Percentiles rank a stretch among this genome's conserved stretches.
Evolutionary conservation across 2,329 filamentous ascomycete species (phyloP).

Genomic region (Periconia sp.): DNA sequence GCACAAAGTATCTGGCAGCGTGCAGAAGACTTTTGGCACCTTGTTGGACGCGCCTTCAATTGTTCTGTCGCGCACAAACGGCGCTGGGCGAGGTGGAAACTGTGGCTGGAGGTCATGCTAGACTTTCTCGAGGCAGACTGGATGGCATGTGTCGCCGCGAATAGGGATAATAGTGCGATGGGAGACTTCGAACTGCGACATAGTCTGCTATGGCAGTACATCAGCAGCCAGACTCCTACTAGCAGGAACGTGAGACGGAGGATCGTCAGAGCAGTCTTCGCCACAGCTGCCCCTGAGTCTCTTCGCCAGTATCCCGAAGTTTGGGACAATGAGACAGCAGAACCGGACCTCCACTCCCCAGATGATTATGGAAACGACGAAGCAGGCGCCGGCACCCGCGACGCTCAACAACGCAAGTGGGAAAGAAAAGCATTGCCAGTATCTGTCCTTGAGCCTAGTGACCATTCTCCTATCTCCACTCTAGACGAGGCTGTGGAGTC

Average conservation of each 20-base stretch:
- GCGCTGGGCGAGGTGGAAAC: constrained; percentile 81
- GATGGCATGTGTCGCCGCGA: constrained; percentile 56
- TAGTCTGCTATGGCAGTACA: constrained; percentile 68
- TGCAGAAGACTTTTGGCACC: constrained; percentile 88
- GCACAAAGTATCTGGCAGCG: constrained; percentile 72
- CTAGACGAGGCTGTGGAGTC: constrained; percentile 23
- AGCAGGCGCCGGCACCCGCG: constrained; percentile 30
- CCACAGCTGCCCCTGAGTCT: constrained; percentile 63
- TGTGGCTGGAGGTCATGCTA: constrained; percentile 81
- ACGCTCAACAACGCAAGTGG: too few species aligned
- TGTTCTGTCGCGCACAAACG: constrained; percentile 76
- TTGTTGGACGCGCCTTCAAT: constrained; percentile 91
- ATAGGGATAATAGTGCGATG: constrained; percentile 17
- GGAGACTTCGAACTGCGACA: constrained; percentile 48
- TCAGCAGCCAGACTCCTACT: constrained; percentile 48
- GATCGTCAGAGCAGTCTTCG: constrained; percentile 71
- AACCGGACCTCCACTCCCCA: constrained; percentile 58
- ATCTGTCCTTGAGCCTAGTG: too few species aligned
- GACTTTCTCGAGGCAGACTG: constrained; percentile 78
- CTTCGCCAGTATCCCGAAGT: constrained; percentile 67
- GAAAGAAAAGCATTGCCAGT: too few species aligned
- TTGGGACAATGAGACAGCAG: constrained; percentile 69
- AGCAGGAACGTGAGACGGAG: constrained; percentile 53
- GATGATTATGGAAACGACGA: constrained; percentile 56
- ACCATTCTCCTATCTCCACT: too few species aligned